phyloP scores from a whole-genome alignment of 2,329 filamentous ascomycete species.

The Neofusicoccum parvum region DNA sequence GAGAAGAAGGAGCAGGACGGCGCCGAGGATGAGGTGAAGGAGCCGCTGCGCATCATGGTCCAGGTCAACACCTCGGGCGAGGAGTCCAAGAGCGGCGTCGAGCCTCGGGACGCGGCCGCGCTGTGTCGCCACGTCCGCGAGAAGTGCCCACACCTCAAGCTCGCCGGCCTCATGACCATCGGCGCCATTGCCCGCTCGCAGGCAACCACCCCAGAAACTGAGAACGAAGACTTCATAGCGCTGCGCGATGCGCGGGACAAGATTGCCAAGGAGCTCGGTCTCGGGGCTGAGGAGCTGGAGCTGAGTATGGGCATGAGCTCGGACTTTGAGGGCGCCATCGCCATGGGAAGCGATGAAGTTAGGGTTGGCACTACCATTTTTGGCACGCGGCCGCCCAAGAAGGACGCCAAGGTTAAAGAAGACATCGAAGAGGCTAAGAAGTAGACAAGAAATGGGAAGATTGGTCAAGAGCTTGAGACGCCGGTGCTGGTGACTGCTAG shows the following conservation, averaged over 20 bases:
- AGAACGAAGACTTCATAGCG: conserved; percentile 85
- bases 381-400: conserved; percentile 76
- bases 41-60: conserved; percentile 72
- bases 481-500: neutral
- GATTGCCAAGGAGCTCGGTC: conserved; percentile 63
- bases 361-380: conserved; percentile 94
- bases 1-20: conserved; percentile 33
- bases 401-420: conserved; percentile 69
- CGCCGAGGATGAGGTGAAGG: conserved; percentile 27
- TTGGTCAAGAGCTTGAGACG: neutral
- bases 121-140: conserved; percentile 72
- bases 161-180: conserved; percentile 94
- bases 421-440: conserved; percentile 19
- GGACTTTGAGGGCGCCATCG: conserved; percentile 88
- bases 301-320: conserved; percentile 99
- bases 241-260: conserved; percentile 71
- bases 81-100: conserved; percentile 78
- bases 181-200: conserved; percentile 86
- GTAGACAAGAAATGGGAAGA: conserved; percentile 1
- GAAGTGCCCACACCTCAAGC: conserved; percentile 70
- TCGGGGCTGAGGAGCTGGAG: conserved; percentile 66
- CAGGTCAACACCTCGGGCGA: conserved; percentile 97
- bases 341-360: conserved; percentile 83
- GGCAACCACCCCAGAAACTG: conserved; percentile 68
- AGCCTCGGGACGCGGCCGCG: conserved; percentile 63